A percentile compares a stretch with the other conserved stretches of the same genome.
Evolutionary conservation across 2,329 filamentous ascomycete genomes (phyloP).

Genomic region (Cladosporium sp.): DNA sequence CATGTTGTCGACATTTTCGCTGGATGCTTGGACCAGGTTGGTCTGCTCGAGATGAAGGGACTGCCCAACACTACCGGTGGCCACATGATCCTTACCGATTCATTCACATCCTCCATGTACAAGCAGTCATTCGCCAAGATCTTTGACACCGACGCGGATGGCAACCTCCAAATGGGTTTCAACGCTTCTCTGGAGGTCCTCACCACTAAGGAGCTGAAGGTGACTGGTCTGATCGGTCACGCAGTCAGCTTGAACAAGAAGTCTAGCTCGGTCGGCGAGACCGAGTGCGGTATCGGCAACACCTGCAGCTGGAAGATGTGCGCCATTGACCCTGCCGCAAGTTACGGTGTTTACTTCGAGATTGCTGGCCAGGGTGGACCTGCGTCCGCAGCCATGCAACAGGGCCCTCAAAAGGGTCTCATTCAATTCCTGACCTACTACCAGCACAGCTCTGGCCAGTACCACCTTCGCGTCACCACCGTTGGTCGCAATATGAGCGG

Average conservation of each 20-base stretch:
- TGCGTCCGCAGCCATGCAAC: slow-evolving; percentile 64
- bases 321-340: slow-evolving; percentile 87
- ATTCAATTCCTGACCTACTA: slow-evolving; percentile 99
- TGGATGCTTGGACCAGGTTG: slow-evolving; percentile 94
- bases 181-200: slow-evolving; percentile 93
- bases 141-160: slow-evolving; percentile 93
- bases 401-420: slow-evolving; percentile 85
- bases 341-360: slow-evolving; percentile 96
- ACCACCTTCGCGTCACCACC: slow-evolving; percentile 92
- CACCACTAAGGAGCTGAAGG: slow-evolving; percentile 96
- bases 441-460: slow-evolving; percentile 93
- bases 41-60: slow-evolving; percentile 95
- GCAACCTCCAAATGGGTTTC: slow-evolving; percentile 96
- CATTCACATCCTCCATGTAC: slow-evolving; percentile 98
- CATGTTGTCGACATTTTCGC: slow-evolving; percentile 98
- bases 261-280: slow-evolving; percentile 92
- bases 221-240: slow-evolving; percentile 94
- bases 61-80: slow-evolving; percentile 93
- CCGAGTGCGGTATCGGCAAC: slow-evolving; percentile 96
- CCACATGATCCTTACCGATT: slow-evolving; percentile 97
- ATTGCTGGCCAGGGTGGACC: slow-evolving; percentile 91
- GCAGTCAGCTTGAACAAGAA: slow-evolving; percentile 98
- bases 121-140: slow-evolving; percentile 96
- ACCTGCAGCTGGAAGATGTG: slow-evolving; percentile 99
- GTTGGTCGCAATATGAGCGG: slow-evolving; percentile 87